A percentile compares a stretch with the other conserved stretches of the same genome.
These are phyloP conservation scores for Metschnikowia chrysomelidarum DNA, from an alignment of 805 yeast genomes.

Conservation along the genomic window DNA sequence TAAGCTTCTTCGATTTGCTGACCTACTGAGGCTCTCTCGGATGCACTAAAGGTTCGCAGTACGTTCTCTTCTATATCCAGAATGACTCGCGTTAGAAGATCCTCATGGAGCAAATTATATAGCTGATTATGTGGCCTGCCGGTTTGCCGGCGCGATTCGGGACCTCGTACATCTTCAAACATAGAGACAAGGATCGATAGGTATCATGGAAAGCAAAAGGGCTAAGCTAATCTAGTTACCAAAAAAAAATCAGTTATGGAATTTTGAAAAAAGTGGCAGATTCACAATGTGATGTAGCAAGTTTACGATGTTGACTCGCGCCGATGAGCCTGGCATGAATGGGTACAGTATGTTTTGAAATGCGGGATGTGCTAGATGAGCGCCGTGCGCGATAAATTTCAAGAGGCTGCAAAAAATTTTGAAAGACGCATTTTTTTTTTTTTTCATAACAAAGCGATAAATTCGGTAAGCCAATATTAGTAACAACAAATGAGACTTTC, in stretches of 20 bases:
- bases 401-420: no score
- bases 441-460: no score
- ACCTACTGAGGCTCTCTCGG: constrained; percentile 17
- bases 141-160: constrained; percentile 3
- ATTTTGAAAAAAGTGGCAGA: no score
- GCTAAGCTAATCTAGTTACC: no score
- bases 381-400: no score
- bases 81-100: constrained; percentile 3
- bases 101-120: constrained; percentile 7
- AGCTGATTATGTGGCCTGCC: constrained; percentile 11
- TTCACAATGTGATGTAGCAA: background rate
- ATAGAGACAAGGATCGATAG: constrained; percentile 5
- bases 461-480: no score
- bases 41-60: constrained; percentile 11
- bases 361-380: background rate
- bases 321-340: no score
- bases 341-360: background rate
- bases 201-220: no score
- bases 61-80: constrained; percentile 10
- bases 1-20: constrained; percentile 16
- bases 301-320: constrained; percentile 2
- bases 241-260: no score
- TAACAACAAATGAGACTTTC: no score
- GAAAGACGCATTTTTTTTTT: no score
- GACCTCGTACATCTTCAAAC: constrained; percentile 15